Conservation (phyloP, 345 rosid genomes). For the Reutealis trisperma region DNA sequence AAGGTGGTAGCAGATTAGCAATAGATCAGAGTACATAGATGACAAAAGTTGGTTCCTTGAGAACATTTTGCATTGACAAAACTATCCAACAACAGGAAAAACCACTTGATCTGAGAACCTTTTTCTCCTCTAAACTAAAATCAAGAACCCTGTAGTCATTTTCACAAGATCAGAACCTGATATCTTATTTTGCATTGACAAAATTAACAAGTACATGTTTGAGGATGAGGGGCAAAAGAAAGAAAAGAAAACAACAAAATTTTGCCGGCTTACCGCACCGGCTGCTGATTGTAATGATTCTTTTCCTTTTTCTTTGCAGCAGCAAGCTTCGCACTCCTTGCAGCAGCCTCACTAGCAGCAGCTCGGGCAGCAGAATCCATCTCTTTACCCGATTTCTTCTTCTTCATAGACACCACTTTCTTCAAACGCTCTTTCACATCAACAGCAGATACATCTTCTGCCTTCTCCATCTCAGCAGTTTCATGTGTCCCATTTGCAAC, state of each 20-base stretch:
- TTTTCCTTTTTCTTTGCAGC: constrained; percentile 93
- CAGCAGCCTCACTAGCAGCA: constrained; percentile 78
- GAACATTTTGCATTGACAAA: background rate
- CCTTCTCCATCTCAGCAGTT: constrained; percentile 34
- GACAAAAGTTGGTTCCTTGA: background rate
- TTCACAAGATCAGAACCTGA: constrained; percentile 23
- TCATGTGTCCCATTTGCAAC: constrained; percentile 30
- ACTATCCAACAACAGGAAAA: constrained; percentile 6
- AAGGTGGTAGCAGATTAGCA: background rate
- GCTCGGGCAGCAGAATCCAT: constrained; percentile 67
- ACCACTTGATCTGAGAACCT: background rate
- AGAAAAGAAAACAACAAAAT: background rate
- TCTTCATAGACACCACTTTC: constrained; percentile 56
- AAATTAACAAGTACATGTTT: constrained; percentile 30
- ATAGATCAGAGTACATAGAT: background rate
- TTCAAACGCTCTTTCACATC: constrained; percentile 69
- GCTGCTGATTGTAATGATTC: constrained; percentile 81
- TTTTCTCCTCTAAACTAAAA: background rate
- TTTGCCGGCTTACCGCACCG: constrained; percentile 49
- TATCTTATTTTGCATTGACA: constrained; percentile 37
- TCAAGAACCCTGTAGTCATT: constrained; percentile 18
- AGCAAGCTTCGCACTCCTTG: constrained; percentile 65
- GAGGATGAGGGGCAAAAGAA: background rate
- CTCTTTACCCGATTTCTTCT: constrained; percentile 83
- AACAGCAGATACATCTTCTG: constrained; percentile 44